A percentile compares a stretch with the other conserved stretches of the same genome.
Conservation (phyloP, 2,329 filamentous ascomycete species). For the Taxawa tesnikishii region DNA sequence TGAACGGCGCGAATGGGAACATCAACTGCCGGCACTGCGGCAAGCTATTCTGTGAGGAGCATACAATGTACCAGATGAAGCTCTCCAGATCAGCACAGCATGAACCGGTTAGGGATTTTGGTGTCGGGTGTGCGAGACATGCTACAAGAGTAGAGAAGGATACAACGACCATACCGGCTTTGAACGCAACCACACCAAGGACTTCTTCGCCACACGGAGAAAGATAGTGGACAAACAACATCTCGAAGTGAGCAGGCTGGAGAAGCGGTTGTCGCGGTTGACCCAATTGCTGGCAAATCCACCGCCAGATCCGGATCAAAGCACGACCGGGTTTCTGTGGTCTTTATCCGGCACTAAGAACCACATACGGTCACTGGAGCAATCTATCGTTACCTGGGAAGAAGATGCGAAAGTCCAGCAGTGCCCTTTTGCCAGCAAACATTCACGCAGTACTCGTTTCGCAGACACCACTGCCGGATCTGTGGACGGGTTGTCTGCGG, state of each 20-base stretch:
- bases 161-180: slow-evolving; percentile 67
- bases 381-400: slow-evolving; percentile 90
- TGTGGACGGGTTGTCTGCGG: slow-evolving; percentile 90
- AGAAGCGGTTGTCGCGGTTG: slow-evolving; percentile 83
- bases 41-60: slow-evolving; percentile 86
- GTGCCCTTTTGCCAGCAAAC: slow-evolving; percentile 96
- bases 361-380: slow-evolving; percentile 64
- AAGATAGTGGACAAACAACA: slow-evolving; percentile 73
- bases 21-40: slow-evolving; percentile 94
- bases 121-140: slow-evolving; percentile 97
- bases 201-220: slow-evolving; percentile 59
- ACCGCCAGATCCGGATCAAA: slow-evolving; percentile 43
- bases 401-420: slow-evolving; percentile 68
- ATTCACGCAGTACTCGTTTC: slow-evolving; percentile 85
- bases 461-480: slow-evolving; percentile 86
- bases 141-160: slow-evolving; percentile 89
- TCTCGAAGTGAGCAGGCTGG: slow-evolving; percentile 76
- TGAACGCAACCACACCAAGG: slow-evolving; percentile 57
- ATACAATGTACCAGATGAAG: slow-evolving; percentile 99
- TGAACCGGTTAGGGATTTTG: slow-evolving; percentile 85
- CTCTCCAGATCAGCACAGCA: slow-evolving; percentile 78
- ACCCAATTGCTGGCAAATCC: slow-evolving; percentile 71
- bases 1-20: slow-evolving; percentile 68
- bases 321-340: slow-evolving; percentile 40
- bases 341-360: slow-evolving; percentile 47